Evolutionary conservation across 306 rosid species (phyloP), one percentile per base, ranked within the genome.

Genomic region (Trifolium pratense): DNA sequence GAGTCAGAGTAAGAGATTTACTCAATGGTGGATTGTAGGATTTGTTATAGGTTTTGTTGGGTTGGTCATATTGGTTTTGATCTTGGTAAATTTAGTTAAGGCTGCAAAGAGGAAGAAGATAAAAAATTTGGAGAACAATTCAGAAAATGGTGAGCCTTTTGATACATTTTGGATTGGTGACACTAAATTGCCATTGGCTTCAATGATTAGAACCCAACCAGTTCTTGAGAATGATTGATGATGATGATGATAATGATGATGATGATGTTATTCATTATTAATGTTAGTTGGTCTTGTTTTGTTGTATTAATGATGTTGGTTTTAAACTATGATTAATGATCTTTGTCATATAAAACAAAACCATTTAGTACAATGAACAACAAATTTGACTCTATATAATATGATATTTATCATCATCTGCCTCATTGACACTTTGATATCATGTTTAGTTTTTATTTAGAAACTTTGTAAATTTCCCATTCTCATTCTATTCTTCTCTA

Each of bases 171-270:
- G 97, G 91, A 79, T 94, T 73, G 97, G 99, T 51, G 82, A 69
- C 11, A 89, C 91, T 75, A 94, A 79, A 86, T 81, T 94, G 87
- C 99, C 99, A 65, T 77, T 77, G 18, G 99, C 96, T 18, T 53
- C 96, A 25, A 80, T 76, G 86, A 36, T 84, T 63, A 89, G 99
- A 88, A 94, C 99, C 2, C 91, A 82, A 68, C 97, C 97, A 3
- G 18, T 55, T 21, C 89, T 91, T 84, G 99, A 90, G 73, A 66
- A 84, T 40, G 87, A 75, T 32, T 39, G 39, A 34, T 32, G 6
- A 34, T 36, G 86, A 73, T 40, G 37, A 74, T 39, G 39, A 34
- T 32, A 1, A 34, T 36, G 86, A 73, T 40, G 37, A 74, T 51
- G 25, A 21, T 21, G 37, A 74, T 51, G 60, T 23, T 71, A 37